Conservation (phyloP, 2,329 filamentous ascomycete species). For the Botrytis fragariae region DNA sequence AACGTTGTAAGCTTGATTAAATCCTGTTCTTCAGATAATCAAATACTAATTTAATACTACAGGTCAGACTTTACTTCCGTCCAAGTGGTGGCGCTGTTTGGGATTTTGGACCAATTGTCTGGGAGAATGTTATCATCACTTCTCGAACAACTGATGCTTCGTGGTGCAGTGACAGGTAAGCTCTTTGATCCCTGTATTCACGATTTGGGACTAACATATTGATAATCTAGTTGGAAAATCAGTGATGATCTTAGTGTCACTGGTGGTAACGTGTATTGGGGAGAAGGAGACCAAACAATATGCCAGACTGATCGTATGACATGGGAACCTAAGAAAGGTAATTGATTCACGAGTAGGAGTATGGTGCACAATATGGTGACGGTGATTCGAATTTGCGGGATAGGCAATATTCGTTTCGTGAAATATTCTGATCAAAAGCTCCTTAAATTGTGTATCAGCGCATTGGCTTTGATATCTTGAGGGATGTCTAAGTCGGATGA, state of each 20-base stretch:
- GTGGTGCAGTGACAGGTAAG: slow-evolving; percentile 1
- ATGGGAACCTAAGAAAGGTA: not conserved
- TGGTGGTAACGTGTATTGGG: not conserved
- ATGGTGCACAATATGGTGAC: not conserved
- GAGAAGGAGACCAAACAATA: not conserved
- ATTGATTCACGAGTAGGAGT: not conserved
- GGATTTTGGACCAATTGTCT: slow-evolving; percentile 30
- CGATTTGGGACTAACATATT: not conserved
- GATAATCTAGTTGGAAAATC: not conserved
- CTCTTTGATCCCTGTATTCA: no score
- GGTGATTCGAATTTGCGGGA: not conserved
- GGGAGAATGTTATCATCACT: slow-evolving; percentile 5
- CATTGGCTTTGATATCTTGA: not conserved
- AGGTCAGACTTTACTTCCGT: slow-evolving; percentile 22
- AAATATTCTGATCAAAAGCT: not conserved
- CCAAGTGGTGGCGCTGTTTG: slow-evolving; percentile 9
- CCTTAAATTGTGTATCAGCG: not conserved
- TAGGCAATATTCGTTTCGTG: not conserved
- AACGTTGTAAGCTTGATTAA: not conserved
- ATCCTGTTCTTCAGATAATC: not conserved
- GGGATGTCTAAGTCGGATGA: not conserved
- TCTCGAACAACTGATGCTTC: not conserved
- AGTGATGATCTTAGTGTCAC: not conserved
- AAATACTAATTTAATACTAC: not conserved
- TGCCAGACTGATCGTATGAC: not conserved